Evolutionary conservation across 1,284 basidiomycete genomes (phyloP).

Genomic region (Inonotus obliquus): DNA sequence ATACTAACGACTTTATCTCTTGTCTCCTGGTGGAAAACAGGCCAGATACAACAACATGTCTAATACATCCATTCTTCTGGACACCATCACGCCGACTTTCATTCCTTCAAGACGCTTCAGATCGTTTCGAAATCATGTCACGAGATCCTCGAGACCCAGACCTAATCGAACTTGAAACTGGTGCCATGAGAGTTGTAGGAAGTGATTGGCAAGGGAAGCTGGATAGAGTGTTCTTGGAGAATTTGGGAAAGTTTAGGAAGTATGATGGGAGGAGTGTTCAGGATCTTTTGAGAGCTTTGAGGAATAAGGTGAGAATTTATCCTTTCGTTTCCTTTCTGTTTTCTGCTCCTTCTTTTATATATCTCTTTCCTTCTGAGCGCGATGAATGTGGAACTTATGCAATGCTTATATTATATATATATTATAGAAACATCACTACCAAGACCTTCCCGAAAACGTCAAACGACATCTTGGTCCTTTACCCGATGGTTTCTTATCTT

Average conservation of each 20-base stretch:
- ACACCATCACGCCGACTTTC: conserved; percentile 77
- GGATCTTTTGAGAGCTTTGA: conserved; percentile 86
- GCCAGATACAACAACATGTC: conserved; percentile 81
- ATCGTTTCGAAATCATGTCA: conserved; percentile 97
- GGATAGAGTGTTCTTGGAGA: conserved; percentile 89
- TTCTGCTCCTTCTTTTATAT: background rate
- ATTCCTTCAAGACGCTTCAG: conserved; percentile 96
- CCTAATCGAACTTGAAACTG: conserved; percentile 73
- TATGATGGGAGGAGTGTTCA: conserved; percentile 90
- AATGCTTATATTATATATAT: too few species aligned
- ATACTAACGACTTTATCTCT: background rate
- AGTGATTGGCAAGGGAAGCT: conserved; percentile 85
- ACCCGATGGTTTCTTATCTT: conserved; percentile 88
- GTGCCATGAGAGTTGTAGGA: conserved; percentile 67
- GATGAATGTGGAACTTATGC: conserved; percentile 16
- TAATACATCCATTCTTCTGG: conserved; percentile 98
- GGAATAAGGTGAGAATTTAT: conserved; percentile 82
- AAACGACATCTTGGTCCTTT: conserved; percentile 84
- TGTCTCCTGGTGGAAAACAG: conserved; percentile 35
- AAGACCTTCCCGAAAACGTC: conserved; percentile 88
- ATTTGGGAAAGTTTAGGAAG: conserved; percentile 94
- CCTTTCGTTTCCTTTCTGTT: background rate
- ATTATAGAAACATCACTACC: conserved; percentile 98
- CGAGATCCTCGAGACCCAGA: conserved; percentile 81
- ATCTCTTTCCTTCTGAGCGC: background rate